Evolutionary conservation across 2,329 filamentous ascomycete genomes (phyloP), one percentile per base, ranked within the genome.

Genomic region (Fusarium scirpi): DNA sequence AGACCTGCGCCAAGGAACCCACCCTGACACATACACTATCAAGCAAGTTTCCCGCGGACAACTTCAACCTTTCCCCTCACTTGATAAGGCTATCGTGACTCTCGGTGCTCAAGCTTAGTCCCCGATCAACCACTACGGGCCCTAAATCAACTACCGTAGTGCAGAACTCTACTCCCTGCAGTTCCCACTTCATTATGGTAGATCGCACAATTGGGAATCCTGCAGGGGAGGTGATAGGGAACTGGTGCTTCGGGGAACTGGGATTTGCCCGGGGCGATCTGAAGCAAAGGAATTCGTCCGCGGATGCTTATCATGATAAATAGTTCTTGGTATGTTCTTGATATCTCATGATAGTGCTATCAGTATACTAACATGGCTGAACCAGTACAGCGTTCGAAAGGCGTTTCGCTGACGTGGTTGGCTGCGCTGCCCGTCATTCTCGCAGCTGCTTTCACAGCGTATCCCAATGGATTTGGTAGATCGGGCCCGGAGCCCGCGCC

Each of bases 81-180:
- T 49, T 64, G 68, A 68, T 68, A 64, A 57, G 46, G 48, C n/a
- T 54, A 58, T 46, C 62, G 30, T 43, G n/a, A 22, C 18, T 46
- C 13, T 63, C 71, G 71, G 71, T 29, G 16, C n/a, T 49, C 44
- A 47, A 45, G 62, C 67, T 68, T 63, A 22, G 47, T 27, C 52
- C 12, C 69, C 70, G 65, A 58, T 44, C 48, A 46, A 24, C 46
- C 25, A 13, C 30, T 47, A 16, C 65, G 63, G 72, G 59, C 41
- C 57, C 52, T 49, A 74, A 55, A 74, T 61, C 67, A 72, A 72
- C 27, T n/a, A 20, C 72, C 72, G 70, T 73, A 57, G 43, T 43
- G 49, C 27, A 40, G 29, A 48, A 55, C 44, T 22, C 9, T 15
- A 40, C 16, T 38, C 41, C 30, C 55, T 61, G 41, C 65, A 58